A percentile compares a stretch with the other conserved stretches of the same genome.
Evolutionary conservation across 345 rosid species (phyloP).

Genomic region (Physaria fendleri): DNA sequence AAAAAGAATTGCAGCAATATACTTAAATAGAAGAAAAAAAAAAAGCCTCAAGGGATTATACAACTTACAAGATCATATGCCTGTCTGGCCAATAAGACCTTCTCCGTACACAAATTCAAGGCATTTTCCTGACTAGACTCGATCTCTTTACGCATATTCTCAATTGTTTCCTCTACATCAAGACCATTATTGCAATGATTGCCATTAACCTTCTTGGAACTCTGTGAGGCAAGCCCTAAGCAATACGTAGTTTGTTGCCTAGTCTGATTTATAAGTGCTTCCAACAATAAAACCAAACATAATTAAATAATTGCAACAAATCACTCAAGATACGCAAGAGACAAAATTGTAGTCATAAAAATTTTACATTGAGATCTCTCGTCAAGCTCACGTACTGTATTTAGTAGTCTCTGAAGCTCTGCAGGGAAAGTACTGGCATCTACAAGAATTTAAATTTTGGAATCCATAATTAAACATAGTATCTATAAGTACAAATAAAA

Average conservation of each 20-base stretch:
- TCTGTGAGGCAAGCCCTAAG: slow-evolving; percentile 65
- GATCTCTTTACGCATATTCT: slow-evolving; percentile 74
- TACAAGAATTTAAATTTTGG: slow-evolving; percentile 21
- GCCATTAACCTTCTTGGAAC: slow-evolving; percentile 46
- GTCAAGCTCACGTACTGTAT: slow-evolving; percentile 87
- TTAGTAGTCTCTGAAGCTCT: slow-evolving; percentile 93
- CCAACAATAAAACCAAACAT: slow-evolving; percentile 3
- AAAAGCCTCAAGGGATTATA: not conserved
- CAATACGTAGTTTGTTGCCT: slow-evolving; percentile 85
- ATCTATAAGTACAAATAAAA: too few species aligned
- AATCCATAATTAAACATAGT: not conserved
- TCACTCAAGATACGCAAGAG: too few species aligned
- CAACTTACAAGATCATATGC: slow-evolving; percentile 86
- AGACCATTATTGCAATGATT: slow-evolving; percentile 29
- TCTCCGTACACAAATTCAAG: slow-evolving; percentile 80
- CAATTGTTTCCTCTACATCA: slow-evolving; percentile 64
- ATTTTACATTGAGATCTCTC: slow-evolving; percentile 84
- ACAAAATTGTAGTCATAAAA: too few species aligned
- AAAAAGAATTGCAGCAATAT: not conserved
- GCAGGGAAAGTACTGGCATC: slow-evolving; percentile 95
- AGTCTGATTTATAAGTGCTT: slow-evolving; percentile 87
- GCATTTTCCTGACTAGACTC: slow-evolving; percentile 79
- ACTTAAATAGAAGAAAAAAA: not conserved
- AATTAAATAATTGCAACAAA: not conserved
- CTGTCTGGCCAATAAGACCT: slow-evolving; percentile 83